Base-by-base conservation (phyloP, 2,329 filamentous ascomycete genomes). In the Aspergillus flavus region DNA sequence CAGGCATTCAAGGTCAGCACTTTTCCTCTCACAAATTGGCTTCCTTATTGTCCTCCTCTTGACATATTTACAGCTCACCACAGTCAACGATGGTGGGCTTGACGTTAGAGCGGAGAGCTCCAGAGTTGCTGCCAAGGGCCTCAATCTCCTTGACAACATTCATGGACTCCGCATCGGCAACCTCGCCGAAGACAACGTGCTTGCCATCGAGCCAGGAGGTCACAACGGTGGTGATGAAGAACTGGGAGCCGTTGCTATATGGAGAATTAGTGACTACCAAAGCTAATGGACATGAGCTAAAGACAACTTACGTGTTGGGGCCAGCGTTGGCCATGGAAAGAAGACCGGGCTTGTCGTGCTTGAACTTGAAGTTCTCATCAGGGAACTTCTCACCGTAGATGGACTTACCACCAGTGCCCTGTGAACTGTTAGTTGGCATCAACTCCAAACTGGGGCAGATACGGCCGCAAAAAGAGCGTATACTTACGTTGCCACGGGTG, bases 321-420 rank as follows among this genome's bases (percentile, higher is more conserved):
- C 93, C 93, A 73, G 93, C 91, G 83, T 97, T 97, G 80, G 93
- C 93, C 93, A 97, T 97, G 82, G 93, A 96, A 71, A 97, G 87
- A 72, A 94, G 86, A 84, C 90, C 91, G 67, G 90, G 89, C 73
- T 84, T 83, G 80, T 80, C 81, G 88, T 97, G 93, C 84, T 87
- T 89, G 71, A 85, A 77, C 67, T 81, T 77, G 86, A 96, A 96
- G 90, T 96, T 96, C 90, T 97, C 93, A 79, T 97, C 93, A 75
- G 89, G 83, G 78, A 97, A 96, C 87, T 94, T 95, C 83, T 96
- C 92, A 74, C 93, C 93, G 82, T 96, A 96, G 87, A 96, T 96
- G 80, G 92, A 96, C 84, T 91, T 91, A 82, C 93, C 92, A 83
- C 92, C 93, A 64, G 93, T 94, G 77, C 92, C 92, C 93, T 96